phyloP scores from a whole-genome alignment of 2,329 filamentous ascomycete genomes.

The Neophaeococcomyces mojaviensis region DNA sequence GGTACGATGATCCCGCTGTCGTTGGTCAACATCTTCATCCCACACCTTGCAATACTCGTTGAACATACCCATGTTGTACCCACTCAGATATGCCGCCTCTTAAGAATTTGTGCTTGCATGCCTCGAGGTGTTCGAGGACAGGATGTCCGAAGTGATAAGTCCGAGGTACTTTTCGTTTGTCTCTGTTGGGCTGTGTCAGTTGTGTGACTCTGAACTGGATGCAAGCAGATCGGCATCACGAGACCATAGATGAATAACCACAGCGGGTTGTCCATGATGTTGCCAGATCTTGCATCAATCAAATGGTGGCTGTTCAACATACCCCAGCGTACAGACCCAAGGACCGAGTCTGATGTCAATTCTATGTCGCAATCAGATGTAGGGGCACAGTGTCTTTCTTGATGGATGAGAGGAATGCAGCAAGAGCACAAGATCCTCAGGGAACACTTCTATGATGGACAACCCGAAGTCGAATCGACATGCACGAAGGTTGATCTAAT shows the following conservation, averaged over 20 bases:
- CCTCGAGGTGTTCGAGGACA: constrained; percentile 2
- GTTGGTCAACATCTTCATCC: constrained; percentile 11
- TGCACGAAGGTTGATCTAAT: constrained; percentile 2
- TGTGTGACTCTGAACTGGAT: neutral
- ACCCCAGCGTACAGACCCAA: neutral
- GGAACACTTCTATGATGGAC: constrained; percentile 6
- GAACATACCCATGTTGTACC: constrained; percentile 3
- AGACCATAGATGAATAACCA: neutral
- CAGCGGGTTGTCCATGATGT: neutral
- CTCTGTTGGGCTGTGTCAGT: neutral
- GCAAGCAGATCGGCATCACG: neutral
- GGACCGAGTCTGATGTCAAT: neutral
- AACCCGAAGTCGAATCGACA: constrained; percentile 1
- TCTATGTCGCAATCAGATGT: neutral
- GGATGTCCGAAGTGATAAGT: neutral
- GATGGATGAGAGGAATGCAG: neutral
- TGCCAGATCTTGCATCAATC: neutral
- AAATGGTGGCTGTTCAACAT: neutral
- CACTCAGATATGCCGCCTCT: neutral
- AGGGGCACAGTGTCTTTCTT: neutral
- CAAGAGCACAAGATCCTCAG: neutral
- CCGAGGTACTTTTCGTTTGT: neutral
- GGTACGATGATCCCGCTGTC: constrained; percentile 41
- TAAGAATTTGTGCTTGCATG: neutral
- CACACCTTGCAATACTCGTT: neutral